A percentile compares a stretch with the other conserved stretches of the same genome.
These are phyloP conservation scores for Mrakia frigida DNA, from an alignment of 768 basidiomycete species.

Conservation along the genomic window DNA sequence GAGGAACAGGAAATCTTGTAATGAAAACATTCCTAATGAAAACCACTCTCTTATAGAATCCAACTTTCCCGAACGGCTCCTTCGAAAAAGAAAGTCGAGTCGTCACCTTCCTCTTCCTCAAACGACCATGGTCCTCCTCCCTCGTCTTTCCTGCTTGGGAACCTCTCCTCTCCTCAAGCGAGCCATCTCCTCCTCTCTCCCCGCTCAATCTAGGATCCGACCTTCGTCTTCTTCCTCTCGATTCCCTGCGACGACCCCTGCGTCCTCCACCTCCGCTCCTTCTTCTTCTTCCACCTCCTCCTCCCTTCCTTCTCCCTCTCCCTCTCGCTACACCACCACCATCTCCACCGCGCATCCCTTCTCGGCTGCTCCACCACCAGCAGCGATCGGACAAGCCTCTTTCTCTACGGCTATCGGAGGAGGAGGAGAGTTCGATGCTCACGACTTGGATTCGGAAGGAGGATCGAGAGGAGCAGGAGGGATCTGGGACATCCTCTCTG, in stretches of 20 bases:
- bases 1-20: background rate
- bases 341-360: background rate
- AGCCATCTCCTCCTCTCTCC: background rate
- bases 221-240: background rate
- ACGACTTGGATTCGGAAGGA: background rate
- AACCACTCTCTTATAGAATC: too few relatives aligned
- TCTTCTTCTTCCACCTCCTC: background rate
- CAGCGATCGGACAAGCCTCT: background rate
- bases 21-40: background rate
- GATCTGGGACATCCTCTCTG: background rate
- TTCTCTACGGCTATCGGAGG: slow-evolving; percentile 1
- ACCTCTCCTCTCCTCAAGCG: slow-evolving; percentile 14
- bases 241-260: background rate
- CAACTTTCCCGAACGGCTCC: background rate
- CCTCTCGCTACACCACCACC: background rate
- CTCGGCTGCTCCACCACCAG: background rate
- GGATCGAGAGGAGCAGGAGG: background rate
- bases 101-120: background rate
- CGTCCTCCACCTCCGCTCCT: background rate
- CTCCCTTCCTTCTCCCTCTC: slow-evolving; percentile 1
- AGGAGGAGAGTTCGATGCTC: background rate
- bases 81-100: background rate
- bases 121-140: slow-evolving; percentile 12
- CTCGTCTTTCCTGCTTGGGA: background rate
- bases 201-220: background rate